Base-by-base conservation (phyloP, 257 asterid species). In the Paraleonurus japonicus region DNA sequence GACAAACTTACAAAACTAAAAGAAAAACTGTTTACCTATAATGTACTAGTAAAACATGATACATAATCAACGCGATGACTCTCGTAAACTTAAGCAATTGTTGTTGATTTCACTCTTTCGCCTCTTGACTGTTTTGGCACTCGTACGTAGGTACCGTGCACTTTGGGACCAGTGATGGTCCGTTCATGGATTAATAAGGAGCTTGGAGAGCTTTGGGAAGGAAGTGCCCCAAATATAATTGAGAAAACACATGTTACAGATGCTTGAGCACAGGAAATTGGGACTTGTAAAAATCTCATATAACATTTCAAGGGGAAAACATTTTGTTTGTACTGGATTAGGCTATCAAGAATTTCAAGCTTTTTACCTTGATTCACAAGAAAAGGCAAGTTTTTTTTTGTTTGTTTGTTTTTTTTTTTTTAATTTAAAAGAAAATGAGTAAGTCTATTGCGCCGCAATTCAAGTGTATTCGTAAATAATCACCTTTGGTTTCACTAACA, bases 191-290 rank as follows among this genome's bases (percentile, higher is more conserved):
- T 82, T 86, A 87, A 91, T 67, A 89, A 80, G 71, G 97, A 94
- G 61, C 84, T 94, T 15, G 78, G 75, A 10, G 96, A 91, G 83
- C 82, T 94, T 76, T 94, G 97, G 98, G 98, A 89, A 75, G 96
- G 97, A 72, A 73, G 85, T 30, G 22, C 83, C 0, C 47, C 80
- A 62, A 79, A 64, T 78, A 64, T 67, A 24, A 80, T 78, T 5
- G 98, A 90, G 67, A 90, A 93, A 81, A 77, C 74, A 12, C 96
- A 76, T 67, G 57, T 74, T 3, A 74, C 90, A 2, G 95, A 76
- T 63, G 92, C 81, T 16, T 89, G 13, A 45, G 57, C 41, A 30
- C 11, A 19, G 28, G 17, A 20, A 16, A 53, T 53, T 53, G 60
- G 27, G 27, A 53, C 27, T 53, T 53, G 60, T 53, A 53, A 53